Evolutionary conservation across 2,329 filamentous ascomycete species (phyloP), one percentile per base, ranked within the genome.

Genomic region (Helminthosporium solani): DNA sequence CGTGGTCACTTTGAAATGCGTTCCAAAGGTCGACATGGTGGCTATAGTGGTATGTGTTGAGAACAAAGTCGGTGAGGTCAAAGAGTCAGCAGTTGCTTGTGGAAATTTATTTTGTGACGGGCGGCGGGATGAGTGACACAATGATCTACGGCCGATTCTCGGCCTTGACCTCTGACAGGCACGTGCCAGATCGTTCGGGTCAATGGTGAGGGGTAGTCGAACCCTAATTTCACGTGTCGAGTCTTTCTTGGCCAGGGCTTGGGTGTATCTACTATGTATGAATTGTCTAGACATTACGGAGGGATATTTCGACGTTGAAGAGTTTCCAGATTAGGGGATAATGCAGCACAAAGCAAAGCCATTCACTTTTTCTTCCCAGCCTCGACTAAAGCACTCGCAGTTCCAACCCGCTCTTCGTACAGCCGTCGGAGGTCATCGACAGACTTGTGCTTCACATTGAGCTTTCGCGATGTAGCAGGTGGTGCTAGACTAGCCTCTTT

Each of bases 1-100:
- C 84, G 88, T 95, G 54, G 88, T 90, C 58, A 95, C 88, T 61
- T 80, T 80, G 74, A 94, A 94, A 71, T 85, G 80, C 40, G 86
- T 78, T 60, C 91, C 90, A 73, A 95, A 96, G 45, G 88, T 92
- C 61, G 90, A 96, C 63, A 65, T 65, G 42, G 14, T 53, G 33
- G 38, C 16, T 33, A 21, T 27, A 9, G 31, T 34, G 40, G n/a
- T 42, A 25, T 5, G 30, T 30, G 34, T 31, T n/a, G n/a, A n/a
- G n/a, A n/a, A n/a, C n/a, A n/a, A n/a, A n/a, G n/a, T n/a, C 20
- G 19, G 33, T 40, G 21, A 20, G 20, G 8, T 46, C 19, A 36
- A 35, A 43, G 35, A 42, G 41, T 49, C 46, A 49, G 11, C 12
- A n/a, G 4, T 21, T 23, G 34, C 25, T 25, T 30, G 25, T 15